These are phyloP conservation scores for Skeletonema potamos DNA, from an alignment of 108 stramenopile genomes.

Conservation along the genomic window DNA sequence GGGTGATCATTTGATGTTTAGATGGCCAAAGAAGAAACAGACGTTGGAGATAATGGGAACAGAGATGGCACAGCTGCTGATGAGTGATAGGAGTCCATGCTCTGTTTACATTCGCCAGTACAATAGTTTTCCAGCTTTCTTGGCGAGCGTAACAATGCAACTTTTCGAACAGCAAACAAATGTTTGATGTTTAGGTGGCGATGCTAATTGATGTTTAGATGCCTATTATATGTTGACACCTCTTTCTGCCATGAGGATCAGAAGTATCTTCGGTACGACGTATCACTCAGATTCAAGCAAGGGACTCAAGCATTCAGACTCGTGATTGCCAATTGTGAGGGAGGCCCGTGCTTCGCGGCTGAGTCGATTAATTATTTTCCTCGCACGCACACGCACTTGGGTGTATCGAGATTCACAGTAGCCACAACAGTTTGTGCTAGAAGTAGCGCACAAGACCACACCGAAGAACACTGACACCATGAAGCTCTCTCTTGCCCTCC, in stretches of 20 bases:
- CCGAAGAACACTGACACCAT: conserved; percentile 33
- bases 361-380: background rate
- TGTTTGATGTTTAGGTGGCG: conserved; percentile 5
- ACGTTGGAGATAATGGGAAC: conserved; percentile 78
- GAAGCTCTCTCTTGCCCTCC: conserved; percentile 54
- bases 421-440: too few relatives aligned
- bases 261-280: too few relatives aligned
- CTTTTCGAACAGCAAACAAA: conserved; percentile 94
- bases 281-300: too few relatives aligned
- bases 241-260: too few relatives aligned
- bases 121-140: conserved; percentile 91
- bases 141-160: conserved; percentile 82
- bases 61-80: conserved; percentile 74
- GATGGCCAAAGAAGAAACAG: conserved; percentile 68
- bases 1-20: conserved; percentile 88
- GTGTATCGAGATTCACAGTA: too few relatives aligned
- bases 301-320: too few relatives aligned
- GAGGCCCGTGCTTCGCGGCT: background rate
- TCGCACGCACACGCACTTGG: too few relatives aligned
- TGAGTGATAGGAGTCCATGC: conserved; percentile 51
- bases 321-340: background rate
- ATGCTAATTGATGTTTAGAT: too few relatives aligned
- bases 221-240: background rate
- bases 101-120: conserved; percentile 83
- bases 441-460: too few relatives aligned